Conservation (phyloP, 306 rosid species). For the Medicago ruthenica region DNA sequence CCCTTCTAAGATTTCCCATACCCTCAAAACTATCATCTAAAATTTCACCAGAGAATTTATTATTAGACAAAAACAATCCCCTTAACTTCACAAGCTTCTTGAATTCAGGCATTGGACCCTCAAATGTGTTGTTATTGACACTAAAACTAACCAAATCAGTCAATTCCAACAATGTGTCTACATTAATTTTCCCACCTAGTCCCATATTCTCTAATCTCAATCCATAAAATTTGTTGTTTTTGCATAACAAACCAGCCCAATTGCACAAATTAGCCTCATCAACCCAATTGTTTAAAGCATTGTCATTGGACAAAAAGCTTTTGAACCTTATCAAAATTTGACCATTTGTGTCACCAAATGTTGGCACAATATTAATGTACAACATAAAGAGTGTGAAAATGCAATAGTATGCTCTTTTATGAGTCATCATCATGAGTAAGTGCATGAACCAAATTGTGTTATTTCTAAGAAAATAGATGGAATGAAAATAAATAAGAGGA, state of each 20-base stretch:
- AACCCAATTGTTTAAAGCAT: constrained; percentile 61
- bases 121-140: constrained; percentile 56
- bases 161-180: constrained; percentile 49
- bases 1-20: constrained; percentile 55
- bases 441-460: constrained; percentile 2
- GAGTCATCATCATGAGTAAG: constrained; percentile 47
- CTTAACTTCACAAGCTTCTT: constrained; percentile 48
- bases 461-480: constrained; percentile 10
- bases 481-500: not conserved
- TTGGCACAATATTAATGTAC: constrained; percentile 27
- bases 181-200: constrained; percentile 60
- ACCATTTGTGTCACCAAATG: constrained; percentile 27
- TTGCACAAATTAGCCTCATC: constrained; percentile 49
- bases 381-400: constrained; percentile 35
- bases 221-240: constrained; percentile 9
- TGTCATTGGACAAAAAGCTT: constrained; percentile 46
- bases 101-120: constrained; percentile 68
- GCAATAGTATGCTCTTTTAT: constrained; percentile 7
- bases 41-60: constrained; percentile 65
- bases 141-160: constrained; percentile 54
- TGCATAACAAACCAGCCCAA: constrained; percentile 70
- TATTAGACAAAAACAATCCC: constrained; percentile 60
- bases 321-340: constrained; percentile 55
- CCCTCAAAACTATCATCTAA: constrained; percentile 60
- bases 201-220: constrained; percentile 58